These are phyloP conservation scores for Hippophae gyantsensis DNA, from an alignment of 306 rosid genomes.

Conservation along the genomic window DNA sequence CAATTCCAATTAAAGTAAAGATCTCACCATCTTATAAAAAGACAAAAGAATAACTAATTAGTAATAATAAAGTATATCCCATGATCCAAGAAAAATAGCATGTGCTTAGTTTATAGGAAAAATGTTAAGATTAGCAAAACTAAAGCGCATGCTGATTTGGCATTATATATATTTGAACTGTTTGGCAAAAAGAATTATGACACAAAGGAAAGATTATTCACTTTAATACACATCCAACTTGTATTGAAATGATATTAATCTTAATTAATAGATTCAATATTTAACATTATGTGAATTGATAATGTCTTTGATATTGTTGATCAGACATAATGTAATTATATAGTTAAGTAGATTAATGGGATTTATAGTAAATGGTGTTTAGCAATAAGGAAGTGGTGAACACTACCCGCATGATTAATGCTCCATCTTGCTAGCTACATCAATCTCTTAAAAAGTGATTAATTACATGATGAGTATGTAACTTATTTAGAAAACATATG, in stretches of 20 bases:
- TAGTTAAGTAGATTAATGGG: no score
- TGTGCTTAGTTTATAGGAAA: neutral
- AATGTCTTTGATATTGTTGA: constrained; percentile 5
- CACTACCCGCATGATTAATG: no score
- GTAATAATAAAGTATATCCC: neutral
- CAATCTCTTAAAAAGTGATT: no score
- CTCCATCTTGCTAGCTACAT: no score
- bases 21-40: no score
- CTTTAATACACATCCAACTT: neutral
- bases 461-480: no score
- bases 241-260: constrained; percentile 8
- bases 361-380: no score
- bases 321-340: constrained; percentile 7
- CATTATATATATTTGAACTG: constrained; percentile 1
- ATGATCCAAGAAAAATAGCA: neutral
- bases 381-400: no score
- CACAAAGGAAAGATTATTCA: neutral
- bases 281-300: neutral
- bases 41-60: neutral
- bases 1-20: no score
- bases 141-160: neutral
- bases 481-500: no score
- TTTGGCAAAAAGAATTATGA: neutral
- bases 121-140: neutral
- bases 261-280: neutral